phyloP scores from a whole-genome alignment of 345 rosid species.

The Hevea brasiliensis region DNA sequence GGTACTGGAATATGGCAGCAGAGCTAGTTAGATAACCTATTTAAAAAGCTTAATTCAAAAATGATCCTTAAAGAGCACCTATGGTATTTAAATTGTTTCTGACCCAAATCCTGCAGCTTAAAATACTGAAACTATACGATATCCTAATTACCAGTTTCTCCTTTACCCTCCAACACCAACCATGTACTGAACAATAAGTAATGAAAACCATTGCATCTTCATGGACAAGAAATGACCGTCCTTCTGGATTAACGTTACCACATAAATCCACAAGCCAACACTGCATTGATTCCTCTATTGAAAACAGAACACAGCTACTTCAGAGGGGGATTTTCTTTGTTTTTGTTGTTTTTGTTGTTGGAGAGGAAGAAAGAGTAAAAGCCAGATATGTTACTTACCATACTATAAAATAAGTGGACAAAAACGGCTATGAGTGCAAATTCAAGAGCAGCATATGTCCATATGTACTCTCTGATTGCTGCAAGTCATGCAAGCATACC shows the following conservation, averaged over 20 bases:
- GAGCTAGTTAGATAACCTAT: not conserved
- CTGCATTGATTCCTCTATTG: not conserved
- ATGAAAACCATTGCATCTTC: no score
- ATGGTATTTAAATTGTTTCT: no score
- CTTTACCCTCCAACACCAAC: no score
- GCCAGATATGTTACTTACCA: constrained; percentile 46
- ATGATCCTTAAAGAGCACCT: no score
- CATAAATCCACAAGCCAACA: not conserved
- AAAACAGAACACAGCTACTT: not conserved
- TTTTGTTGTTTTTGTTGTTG: no score
- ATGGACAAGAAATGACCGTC: no score
- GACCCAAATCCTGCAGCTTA: no score
- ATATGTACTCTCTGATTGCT: constrained; percentile 82
- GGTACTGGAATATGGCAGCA: not conserved
- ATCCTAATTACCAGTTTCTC: no score
- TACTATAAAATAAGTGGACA: constrained; percentile 54
- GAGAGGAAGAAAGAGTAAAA: not conserved
- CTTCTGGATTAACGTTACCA: no score
- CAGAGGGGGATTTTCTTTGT: not conserved
- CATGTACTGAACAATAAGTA: no score
- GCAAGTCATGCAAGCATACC: constrained; percentile 25
- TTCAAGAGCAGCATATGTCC: constrained; percentile 92
- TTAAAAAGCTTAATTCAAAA: not conserved
- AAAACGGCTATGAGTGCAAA: constrained; percentile 70
- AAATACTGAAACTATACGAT: no score